A percentile compares a stretch with the other conserved stretches of the same genome.
Conservation (phyloP, 768 basidiomycete species). For the Leccinum rimulosum region DNA sequence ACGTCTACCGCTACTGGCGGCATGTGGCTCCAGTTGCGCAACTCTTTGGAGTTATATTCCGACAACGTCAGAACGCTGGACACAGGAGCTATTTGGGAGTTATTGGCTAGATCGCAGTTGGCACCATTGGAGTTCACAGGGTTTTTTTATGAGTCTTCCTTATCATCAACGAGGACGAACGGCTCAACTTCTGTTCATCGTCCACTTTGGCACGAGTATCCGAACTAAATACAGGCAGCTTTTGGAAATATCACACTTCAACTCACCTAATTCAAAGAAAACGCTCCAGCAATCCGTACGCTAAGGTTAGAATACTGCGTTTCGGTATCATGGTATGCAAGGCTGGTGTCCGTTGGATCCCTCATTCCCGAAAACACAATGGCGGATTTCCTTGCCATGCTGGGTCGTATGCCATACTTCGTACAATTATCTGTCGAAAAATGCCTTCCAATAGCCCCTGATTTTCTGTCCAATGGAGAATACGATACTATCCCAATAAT, state of each 20-base stretch:
- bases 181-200: not conserved
- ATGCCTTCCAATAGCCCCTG: not conserved
- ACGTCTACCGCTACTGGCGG: too few species aligned
- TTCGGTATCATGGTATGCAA: not conserved
- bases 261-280: not conserved
- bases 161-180: too few species aligned
- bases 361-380: not conserved
- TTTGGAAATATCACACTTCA: not conserved
- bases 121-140: too few species aligned
- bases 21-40: not conserved
- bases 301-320: not conserved
- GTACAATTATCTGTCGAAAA: not conserved
- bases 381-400: not conserved
- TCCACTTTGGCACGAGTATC: not conserved
- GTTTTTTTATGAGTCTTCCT: not conserved
- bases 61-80: too few species aligned
- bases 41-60: too few species aligned
- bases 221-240: not conserved
- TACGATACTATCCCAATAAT: not conserved
- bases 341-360: not conserved
- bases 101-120: too few species aligned
- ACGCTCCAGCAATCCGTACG: not conserved
- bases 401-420: not conserved
- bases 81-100: too few species aligned
- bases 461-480: not conserved